These are phyloP conservation scores for Pseudocercospora cruenta DNA, from an alignment of 2,329 filamentous ascomycete genomes.

Conservation along the genomic window DNA sequence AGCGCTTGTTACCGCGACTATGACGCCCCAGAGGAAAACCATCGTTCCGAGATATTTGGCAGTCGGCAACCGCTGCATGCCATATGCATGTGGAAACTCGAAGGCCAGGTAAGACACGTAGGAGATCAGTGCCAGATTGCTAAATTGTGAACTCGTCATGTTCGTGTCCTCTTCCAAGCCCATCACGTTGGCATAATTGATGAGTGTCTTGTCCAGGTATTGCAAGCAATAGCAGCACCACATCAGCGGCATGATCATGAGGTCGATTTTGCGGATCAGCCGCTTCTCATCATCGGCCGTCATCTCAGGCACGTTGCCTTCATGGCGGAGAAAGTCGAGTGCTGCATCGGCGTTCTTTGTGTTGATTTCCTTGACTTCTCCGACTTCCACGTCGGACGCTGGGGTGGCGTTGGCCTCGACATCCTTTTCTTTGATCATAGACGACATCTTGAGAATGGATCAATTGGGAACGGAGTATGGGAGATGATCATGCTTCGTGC, in stretches of 20 bases:
- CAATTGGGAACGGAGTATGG: background rate
- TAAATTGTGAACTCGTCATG: conserved; percentile 42
- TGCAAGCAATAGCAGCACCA: conserved; percentile 45
- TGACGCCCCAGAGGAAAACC: conserved; percentile 52
- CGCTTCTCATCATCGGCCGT: conserved; percentile 32
- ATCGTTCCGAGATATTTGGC: conserved; percentile 56
- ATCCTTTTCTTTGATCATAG: conserved; percentile 28
- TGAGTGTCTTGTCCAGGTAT: conserved; percentile 46
- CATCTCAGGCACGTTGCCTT: conserved; percentile 34
- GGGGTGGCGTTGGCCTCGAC: conserved; percentile 19
- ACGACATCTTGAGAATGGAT: background rate
- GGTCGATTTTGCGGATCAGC: conserved; percentile 44
- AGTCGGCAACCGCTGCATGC: conserved; percentile 58
- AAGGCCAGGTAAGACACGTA: conserved; percentile 44
- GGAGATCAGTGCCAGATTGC: conserved; percentile 41
- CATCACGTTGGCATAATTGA: conserved; percentile 50
- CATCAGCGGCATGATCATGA: conserved; percentile 47
- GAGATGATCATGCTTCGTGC: background rate
- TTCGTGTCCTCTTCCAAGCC: conserved; percentile 43
- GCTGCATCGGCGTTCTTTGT: conserved; percentile 36
- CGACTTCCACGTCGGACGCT: conserved; percentile 22
- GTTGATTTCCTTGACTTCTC: conserved; percentile 34
- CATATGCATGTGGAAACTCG: conserved; percentile 49
- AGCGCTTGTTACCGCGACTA: conserved; percentile 54
- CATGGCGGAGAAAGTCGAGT: conserved; percentile 36